Evolutionary conservation across 257 asterid genomes (phyloP).

Genomic region (Ilex aquifolium): DNA sequence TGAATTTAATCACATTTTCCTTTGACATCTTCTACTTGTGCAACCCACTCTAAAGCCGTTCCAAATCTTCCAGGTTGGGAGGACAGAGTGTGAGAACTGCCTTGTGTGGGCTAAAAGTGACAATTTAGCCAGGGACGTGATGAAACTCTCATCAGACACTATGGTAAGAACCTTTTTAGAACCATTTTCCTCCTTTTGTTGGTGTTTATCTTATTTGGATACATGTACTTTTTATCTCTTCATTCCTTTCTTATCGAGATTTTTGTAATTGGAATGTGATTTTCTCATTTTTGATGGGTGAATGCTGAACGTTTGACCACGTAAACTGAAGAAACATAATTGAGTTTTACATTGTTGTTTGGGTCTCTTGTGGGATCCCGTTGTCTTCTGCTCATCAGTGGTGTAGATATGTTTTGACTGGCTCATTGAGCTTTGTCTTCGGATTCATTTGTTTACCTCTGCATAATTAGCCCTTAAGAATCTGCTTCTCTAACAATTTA

Average conservation of each 20-base stretch:
- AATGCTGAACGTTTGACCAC: background rate
- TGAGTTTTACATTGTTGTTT: background rate
- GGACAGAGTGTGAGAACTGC: conserved; percentile 64
- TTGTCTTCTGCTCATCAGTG: background rate
- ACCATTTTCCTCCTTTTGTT: conserved; percentile 3
- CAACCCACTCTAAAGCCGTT: too few relatives aligned
- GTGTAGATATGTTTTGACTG: background rate
- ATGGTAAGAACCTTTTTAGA: conserved; percentile 33
- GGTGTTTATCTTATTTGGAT: conserved; percentile 1
- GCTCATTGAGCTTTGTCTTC: background rate
- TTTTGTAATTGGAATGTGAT: background rate
- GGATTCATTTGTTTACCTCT: background rate
- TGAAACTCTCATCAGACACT: conserved; percentile 47
- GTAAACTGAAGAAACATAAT: background rate
- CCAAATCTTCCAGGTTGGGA: conserved; percentile 51
- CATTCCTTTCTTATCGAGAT: too few relatives aligned
- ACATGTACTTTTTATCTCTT: background rate
- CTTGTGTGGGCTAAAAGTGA: conserved; percentile 97
- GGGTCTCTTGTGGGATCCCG: background rate
- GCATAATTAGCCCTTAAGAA: background rate
- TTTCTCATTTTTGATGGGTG: background rate
- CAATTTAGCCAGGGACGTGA: conserved; percentile 70
- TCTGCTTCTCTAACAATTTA: background rate
- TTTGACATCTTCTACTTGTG: too few relatives aligned
- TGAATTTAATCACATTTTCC: too few relatives aligned